Base-by-base conservation (phyloP, 169 alveolate species). In the Plasmodium fragile region DNA sequence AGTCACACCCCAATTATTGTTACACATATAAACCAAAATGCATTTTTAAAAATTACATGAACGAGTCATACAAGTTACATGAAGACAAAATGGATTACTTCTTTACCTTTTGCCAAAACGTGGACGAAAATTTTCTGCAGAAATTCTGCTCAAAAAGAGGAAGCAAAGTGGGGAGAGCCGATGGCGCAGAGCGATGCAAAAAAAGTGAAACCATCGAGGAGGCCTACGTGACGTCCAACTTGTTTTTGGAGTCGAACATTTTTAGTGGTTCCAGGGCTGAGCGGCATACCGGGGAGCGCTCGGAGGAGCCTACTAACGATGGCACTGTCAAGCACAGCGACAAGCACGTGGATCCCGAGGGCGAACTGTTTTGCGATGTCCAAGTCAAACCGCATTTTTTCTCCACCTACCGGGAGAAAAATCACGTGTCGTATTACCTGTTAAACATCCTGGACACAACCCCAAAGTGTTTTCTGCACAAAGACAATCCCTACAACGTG, bases 81-180 rank as follows among this genome's bases (percentile, higher is more conserved):
- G 90, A 87, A 87, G 59, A 87, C 30, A 87, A 87, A 65, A 77
- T 87, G 93, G 93, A 87, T 18, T 87, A 77, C 69, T 87, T 55
- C 80, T 87, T 87, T 71, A 77, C 93, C 32, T 87, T 87, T 77
- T 87, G 93, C 59, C 83, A 87, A 39, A 77, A 75, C 49, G 73
- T 87, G 45, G 82, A 87, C 71, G 90, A 87, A n/a, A 22, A 43
- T 4, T 87, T 87, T 87, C 59, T 87, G 25, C 75, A 87, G n/a
- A 49, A 55, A 55, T 87, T 87, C 22, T 77, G 16, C 34, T 11
- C 65, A 77, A 87, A 53, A n/a, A 83, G 72, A 55, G 59, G 8
- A 78, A 55, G 70, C 49, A 87, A 36, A 75, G 13, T 11, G 43
- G 45, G 41, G 45, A 72, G 32, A 22, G 25, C 49, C 3, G 81